Percentiles rank a stretch among this genome's conserved stretches.
These are phyloP conservation scores for Spergularia azorica DNA, from an alignment of 179 eudicot genomes.

Conservation along the genomic window DNA sequence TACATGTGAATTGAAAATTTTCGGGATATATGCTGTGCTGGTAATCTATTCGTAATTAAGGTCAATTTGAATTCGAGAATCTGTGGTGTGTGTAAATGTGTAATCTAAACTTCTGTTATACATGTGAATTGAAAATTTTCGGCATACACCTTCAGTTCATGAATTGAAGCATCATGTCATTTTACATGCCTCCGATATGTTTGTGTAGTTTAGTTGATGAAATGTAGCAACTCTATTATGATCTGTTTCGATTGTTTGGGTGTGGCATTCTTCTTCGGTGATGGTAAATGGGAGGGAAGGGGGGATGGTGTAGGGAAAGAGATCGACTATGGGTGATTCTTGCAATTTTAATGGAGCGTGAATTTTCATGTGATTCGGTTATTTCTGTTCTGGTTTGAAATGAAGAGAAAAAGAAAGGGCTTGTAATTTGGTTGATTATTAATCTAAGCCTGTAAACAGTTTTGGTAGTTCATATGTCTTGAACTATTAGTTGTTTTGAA, in stretches of 20 bases:
- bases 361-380: not conserved
- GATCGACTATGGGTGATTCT: too few relatives aligned
- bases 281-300: not conserved
- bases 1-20: too few relatives aligned
- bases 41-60: not conserved
- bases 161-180: not conserved
- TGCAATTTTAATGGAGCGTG: not conserved
- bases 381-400: constrained; percentile 6
- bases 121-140: not conserved
- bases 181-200: not conserved
- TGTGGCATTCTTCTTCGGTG: not conserved
- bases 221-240: not conserved
- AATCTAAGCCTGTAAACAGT: not conserved
- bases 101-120: too few relatives aligned
- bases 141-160: not conserved
- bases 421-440: not conserved
- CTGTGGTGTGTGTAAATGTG: too few relatives aligned
- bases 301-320: not conserved
- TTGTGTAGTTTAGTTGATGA: not conserved
- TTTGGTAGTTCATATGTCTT: not conserved
- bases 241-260: not conserved
- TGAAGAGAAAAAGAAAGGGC: not conserved
- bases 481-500: not conserved
- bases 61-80: not conserved
- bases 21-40: too few relatives aligned